phyloP scores from a whole-genome alignment of 148 eudicot species.

The Arctostaphylos glauca region DNA sequence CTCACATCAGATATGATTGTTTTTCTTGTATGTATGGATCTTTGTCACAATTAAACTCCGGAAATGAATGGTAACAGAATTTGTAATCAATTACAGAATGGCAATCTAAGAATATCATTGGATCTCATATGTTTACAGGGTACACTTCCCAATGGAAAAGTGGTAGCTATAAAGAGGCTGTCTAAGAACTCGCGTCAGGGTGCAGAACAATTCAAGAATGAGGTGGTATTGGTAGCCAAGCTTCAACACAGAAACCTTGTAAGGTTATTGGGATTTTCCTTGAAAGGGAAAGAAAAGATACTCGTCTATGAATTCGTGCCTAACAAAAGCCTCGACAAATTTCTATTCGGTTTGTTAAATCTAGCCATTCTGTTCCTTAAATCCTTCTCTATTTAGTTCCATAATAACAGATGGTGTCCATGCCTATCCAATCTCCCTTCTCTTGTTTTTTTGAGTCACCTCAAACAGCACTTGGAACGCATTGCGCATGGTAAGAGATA shows the following conservation, averaged over 20 bases:
- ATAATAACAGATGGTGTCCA: no score
- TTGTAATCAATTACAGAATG: no score
- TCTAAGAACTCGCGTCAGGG: slow-evolving; percentile 36
- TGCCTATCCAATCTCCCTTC: no score
- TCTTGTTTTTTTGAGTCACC: no score
- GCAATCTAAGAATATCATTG: not conserved
- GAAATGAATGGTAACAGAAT: no score
- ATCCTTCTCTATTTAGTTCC: no score
- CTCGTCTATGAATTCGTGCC: slow-evolving; percentile 41
- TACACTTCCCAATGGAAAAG: slow-evolving; percentile 30
- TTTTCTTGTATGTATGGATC: no score
- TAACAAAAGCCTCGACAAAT: slow-evolving; percentile 32
- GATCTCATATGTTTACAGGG: slow-evolving; percentile 29
- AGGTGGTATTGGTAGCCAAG: slow-evolving; percentile 40
- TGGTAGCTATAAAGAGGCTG: slow-evolving; percentile 47
- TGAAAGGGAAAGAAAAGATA: slow-evolving; percentile 33
- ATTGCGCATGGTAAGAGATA: not conserved
- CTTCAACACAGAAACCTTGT: slow-evolving; percentile 48
- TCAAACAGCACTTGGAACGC: not conserved
- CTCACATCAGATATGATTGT: no score
- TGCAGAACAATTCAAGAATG: slow-evolving; percentile 40
- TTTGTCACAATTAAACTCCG: no score
- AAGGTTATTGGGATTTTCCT: slow-evolving; percentile 39
- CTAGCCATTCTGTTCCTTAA: no score
- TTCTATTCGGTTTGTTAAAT: slow-evolving; percentile 23